Percentiles rank a stretch among this genome's conserved stretches.
phyloP scores from a whole-genome alignment of 768 basidiomycete genomes.

The Calvatia gigantea region DNA sequence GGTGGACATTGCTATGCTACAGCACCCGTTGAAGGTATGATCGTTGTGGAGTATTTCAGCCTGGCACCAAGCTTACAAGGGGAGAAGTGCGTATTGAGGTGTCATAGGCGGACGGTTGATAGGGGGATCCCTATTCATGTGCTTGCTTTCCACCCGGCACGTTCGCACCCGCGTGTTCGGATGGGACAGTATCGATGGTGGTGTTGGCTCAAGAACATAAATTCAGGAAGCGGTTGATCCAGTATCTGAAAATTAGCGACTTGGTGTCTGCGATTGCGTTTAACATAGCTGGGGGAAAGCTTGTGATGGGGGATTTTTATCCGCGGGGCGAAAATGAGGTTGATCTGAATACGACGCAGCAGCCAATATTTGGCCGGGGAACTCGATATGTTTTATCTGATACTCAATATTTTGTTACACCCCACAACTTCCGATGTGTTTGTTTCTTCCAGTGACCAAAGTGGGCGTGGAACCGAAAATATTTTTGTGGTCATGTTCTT shows the following conservation, averaged over 20 bases:
- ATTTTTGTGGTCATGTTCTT: too few species aligned
- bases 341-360: slow-evolving; percentile 60
- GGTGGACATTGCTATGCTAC: slow-evolving; percentile 96
- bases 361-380: slow-evolving; percentile 43
- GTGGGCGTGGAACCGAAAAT: too few species aligned
- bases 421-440: too few species aligned
- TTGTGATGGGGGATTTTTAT: slow-evolving; percentile 85
- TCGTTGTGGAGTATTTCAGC: slow-evolving; percentile 97
- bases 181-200: slow-evolving; percentile 94
- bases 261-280: slow-evolving; percentile 78
- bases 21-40: slow-evolving; percentile 91
- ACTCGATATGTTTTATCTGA: not conserved
- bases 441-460: too few species aligned
- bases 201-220: too few species aligned
- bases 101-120: slow-evolving; percentile 89
- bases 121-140: slow-evolving; percentile 95
- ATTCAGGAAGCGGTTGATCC: slow-evolving; percentile 91
- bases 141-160: slow-evolving; percentile 94
- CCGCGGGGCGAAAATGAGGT: slow-evolving; percentile 85
- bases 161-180: slow-evolving; percentile 95
- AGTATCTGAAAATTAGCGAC: slow-evolving; percentile 76
- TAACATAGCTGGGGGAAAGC: slow-evolving; percentile 74
- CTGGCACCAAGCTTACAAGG: slow-evolving; percentile 73
- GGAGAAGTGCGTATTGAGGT: slow-evolving; percentile 95
- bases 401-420: not conserved